These are phyloP conservation scores for Hypomontagnella monticulosa DNA, from an alignment of 495 filamentous ascomycete species.

Conservation along the genomic window DNA sequence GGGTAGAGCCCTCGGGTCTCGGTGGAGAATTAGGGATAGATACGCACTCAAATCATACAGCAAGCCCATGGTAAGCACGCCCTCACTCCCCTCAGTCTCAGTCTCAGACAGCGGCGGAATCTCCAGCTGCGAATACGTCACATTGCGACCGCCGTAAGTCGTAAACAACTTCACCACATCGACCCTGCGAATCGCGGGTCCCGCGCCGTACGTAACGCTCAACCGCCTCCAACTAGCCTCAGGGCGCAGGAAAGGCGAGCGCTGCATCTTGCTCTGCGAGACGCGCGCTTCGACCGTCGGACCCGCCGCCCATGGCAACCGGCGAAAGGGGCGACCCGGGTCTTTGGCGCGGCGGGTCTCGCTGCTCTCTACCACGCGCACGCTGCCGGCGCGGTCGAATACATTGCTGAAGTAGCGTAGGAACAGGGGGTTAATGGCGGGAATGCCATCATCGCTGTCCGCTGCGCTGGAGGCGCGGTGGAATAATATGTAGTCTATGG, in stretches of 20 bases:
- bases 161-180: slow-evolving; percentile 3
- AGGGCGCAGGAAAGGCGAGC: slow-evolving; percentile 3
- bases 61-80: slow-evolving; percentile 20
- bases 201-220: slow-evolving; percentile 1
- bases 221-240: slow-evolving; percentile 21
- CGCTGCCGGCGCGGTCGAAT: too few relatives aligned
- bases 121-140: slow-evolving; percentile 1
- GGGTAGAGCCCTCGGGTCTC: too few relatives aligned
- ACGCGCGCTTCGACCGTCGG: background rate
- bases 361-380: too few relatives aligned
- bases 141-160: background rate
- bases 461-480: background rate
- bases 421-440: slow-evolving; percentile 5
- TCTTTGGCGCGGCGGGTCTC: too few relatives aligned
- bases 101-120: background rate
- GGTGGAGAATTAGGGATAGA: too few relatives aligned
- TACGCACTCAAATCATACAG: slow-evolving; percentile 21
- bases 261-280: background rate
- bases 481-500: slow-evolving; percentile 10
- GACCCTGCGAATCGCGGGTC: background rate
- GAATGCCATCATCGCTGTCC: background rate
- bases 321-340: slow-evolving; percentile 2
- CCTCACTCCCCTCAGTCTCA: background rate
- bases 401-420: background rate
- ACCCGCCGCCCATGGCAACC: slow-evolving; percentile 3